Base-by-base conservation (phyloP, 2,329 filamentous ascomycete genomes). In the Venturia oleaginea region DNA sequence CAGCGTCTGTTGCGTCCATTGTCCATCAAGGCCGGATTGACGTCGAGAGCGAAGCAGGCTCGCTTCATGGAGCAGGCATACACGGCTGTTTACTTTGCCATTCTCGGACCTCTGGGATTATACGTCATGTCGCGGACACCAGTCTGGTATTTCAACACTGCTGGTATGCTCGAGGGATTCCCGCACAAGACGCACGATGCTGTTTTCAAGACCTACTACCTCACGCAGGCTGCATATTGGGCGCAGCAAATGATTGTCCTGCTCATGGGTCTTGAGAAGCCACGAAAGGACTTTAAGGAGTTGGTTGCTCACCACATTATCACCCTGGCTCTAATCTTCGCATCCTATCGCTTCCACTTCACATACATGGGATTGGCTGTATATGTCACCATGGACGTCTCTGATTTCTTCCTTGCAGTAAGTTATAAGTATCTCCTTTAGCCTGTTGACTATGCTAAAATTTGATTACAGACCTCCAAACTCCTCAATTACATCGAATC, bases 1-100 rank as follows among this genome's bases (percentile, higher is more conserved):
- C 92, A 96, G 78, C 87, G 91, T 71, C 71, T 96, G 61, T 85
- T 97, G 65, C 86, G 87, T 15, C 92, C 92, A 0, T 80, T 92
- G 67, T 91, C 91, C 6, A 81, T 85, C 54, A 81, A 79, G 69
- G 86, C 81, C 64, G 89, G 90, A 19, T 86, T 97, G 72, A 82
- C 79, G 66, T 85, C 84, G 67, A 84, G 87, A 65, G 86, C 83
- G 68, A 97, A 96, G 79, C 91, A 94, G 72, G 84, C 87, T 19
- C 88, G 92, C 40, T 97, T 96, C 81, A 94, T 96, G 90, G 92
- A 97, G 76, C 92, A 97, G 78, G 86, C 89, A 72, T 97, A 97
- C 78, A 96, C 92, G 1, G 92, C 92, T 32, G 80, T 96, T 63
- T 97, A 97, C 82, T 96, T 96, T 76, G 85, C 77, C 55, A 74